Conservation (phyloP, 169 alveolate species). For the Babesia divergens region DNA sequence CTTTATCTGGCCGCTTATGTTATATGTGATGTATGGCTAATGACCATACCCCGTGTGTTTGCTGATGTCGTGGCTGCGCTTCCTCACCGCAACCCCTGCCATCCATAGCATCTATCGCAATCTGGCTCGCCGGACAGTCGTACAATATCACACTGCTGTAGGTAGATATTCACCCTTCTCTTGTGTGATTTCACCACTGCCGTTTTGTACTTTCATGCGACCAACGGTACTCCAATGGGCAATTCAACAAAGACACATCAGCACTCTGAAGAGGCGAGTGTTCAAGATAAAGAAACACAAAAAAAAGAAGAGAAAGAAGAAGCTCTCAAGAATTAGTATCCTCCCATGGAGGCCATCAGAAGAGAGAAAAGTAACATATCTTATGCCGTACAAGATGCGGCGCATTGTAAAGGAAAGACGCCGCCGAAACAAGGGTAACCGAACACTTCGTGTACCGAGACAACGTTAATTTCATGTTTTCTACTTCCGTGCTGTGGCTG, state of each 20-base stretch:
- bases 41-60: neutral
- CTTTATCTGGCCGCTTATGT: too few relatives aligned
- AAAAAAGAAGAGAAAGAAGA: slow-evolving; percentile 76
- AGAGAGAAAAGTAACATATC: slow-evolving; percentile 53
- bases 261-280: slow-evolving; percentile 75
- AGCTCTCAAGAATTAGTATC: slow-evolving; percentile 65
- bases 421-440: slow-evolving; percentile 58
- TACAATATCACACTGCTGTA: too few relatives aligned
- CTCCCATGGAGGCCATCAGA: slow-evolving; percentile 72
- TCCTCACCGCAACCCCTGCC: neutral
- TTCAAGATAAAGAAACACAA: slow-evolving; percentile 77
- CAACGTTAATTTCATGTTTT: slow-evolving; percentile 34
- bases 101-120: neutral
- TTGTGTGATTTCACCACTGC: too few relatives aligned
- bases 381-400: slow-evolving; percentile 66
- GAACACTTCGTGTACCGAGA: slow-evolving; percentile 54
- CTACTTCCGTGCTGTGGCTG: slow-evolving; percentile 9
- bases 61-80: neutral
- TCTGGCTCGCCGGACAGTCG: too few relatives aligned
- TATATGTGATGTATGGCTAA: too few relatives aligned
- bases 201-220: too few relatives aligned
- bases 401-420: slow-evolving; percentile 73
- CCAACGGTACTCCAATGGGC: too few relatives aligned
- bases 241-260: slow-evolving; percentile 23
- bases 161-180: too few relatives aligned